Base-by-base conservation (phyloP, 495 filamentous ascomycete species). In the Penicillium crystallinum region DNA sequence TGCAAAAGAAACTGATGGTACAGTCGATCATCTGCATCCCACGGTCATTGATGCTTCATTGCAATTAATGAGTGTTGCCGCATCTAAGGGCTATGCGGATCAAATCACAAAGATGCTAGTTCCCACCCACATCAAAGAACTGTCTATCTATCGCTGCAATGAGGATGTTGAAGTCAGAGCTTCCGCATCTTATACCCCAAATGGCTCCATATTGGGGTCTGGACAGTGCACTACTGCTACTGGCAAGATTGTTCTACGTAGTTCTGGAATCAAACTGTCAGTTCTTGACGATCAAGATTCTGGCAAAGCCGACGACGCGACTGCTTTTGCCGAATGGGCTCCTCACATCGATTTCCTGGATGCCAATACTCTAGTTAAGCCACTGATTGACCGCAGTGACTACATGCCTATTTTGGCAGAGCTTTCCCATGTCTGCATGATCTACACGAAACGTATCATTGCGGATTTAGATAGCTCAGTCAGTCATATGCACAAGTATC, bases 61-160 rank as follows among this genome's bases (percentile, higher is more conserved):
- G 6, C 59, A 61, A 12, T 30, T 54, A 1, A 38, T 49, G 11
- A 42, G n/a, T 31, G 21, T 55, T 17, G 42, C 55, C 9, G 54
- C 47, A 8, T 38, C 38, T 3, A 59, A 54, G 21, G 58, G 54
- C 9, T 43, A 50, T 46, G 30, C 52, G 6, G 33, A 49, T 2
- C 10, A 40, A 0, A 25, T 25, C 21, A 40, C 50, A 7, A 46
- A 49, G 15, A 53, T 45, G 10, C 27, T 52, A 25, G 31, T 71
- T 7, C 66, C 66, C 0, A 69, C 66, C 0, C 57, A 56, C 36
- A 66, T 71, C 30, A 60, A 66, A 21, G 56, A 63, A 23, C 33
- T 70, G n/a, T 57, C 44, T 25, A 52, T 70, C 8, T 46, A 40
- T 22, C 45, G 45, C 18, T 54, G 46, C 18, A 15, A 29, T 31